phyloP scores from a whole-genome alignment of 306 rosid genomes.

The Dalbergia oliveri region DNA sequence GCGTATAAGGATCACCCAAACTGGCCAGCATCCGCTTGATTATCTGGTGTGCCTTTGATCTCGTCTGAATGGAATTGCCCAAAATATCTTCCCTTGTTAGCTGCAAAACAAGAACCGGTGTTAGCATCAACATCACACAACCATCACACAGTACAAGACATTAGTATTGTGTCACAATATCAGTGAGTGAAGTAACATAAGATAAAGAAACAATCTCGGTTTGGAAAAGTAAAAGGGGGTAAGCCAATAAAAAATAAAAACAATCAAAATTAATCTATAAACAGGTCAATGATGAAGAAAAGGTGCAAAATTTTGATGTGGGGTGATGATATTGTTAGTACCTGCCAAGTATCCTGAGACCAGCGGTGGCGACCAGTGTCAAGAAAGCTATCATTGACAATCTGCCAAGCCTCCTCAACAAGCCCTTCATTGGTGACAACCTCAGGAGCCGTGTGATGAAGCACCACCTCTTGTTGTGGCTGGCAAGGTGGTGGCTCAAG shows the following conservation, averaged over 20 bases:
- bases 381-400: conserved; percentile 83
- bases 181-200: not conserved
- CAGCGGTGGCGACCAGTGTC: conserved; percentile 70
- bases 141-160: conserved; percentile 24
- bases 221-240: conserved; percentile 11
- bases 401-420: conserved; percentile 95
- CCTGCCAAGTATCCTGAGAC: conserved; percentile 85
- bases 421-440: conserved; percentile 71
- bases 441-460: conserved; percentile 45
- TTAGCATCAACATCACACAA: conserved; percentile 13
- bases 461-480: conserved; percentile 7
- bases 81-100: conserved; percentile 67
- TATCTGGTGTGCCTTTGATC: conserved; percentile 85
- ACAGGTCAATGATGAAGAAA: conserved; percentile 1
- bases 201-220: conserved; percentile 32
- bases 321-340: conserved; percentile 17
- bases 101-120: conserved; percentile 55
- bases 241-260: not conserved
- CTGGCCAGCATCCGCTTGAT: conserved; percentile 86
- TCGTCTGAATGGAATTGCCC: conserved; percentile 74
- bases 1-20: conserved; percentile 92
- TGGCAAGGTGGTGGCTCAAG: conserved; percentile 50
- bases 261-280: conserved; percentile 5
- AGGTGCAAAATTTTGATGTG: not conserved
- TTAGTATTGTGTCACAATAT: too few relatives aligned